These are phyloP conservation scores for Mucor sp. DNA, from an alignment of 371 early-diverging fungal species.

Conservation along the genomic window DNA sequence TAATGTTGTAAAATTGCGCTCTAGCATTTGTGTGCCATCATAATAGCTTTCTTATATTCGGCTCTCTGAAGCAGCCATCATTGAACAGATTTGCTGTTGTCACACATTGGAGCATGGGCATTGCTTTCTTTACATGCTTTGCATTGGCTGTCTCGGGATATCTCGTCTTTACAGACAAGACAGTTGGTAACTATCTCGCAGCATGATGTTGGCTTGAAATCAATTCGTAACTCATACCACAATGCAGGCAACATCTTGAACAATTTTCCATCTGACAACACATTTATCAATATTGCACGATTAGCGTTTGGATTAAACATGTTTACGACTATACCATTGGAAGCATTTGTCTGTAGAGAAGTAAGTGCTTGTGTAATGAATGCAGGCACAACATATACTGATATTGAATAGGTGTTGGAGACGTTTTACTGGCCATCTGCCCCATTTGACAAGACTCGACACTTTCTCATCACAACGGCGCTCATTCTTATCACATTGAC, in stretches of 20 bases:
- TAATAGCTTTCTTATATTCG: slow-evolving; percentile 81
- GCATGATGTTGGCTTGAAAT: not conserved
- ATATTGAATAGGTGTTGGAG: slow-evolving; percentile 56
- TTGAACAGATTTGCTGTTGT: slow-evolving; percentile 74
- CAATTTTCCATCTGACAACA: slow-evolving; percentile 73
- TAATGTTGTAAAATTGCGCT: not conserved
- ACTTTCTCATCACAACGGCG: slow-evolving; percentile 62
- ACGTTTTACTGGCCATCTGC: slow-evolving; percentile 57
- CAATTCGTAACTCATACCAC: not conserved
- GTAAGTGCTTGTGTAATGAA: slow-evolving; percentile 48
- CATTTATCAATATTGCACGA: slow-evolving; percentile 77
- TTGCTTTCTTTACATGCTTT: slow-evolving; percentile 70
- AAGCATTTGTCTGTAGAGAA: slow-evolving; percentile 80
- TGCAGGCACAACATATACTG: not conserved
- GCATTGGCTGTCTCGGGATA: slow-evolving; percentile 69
- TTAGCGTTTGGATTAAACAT: slow-evolving; percentile 82
- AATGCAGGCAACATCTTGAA: slow-evolving; percentile 69
- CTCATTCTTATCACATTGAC: slow-evolving; percentile 56
- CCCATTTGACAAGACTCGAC: slow-evolving; percentile 54
- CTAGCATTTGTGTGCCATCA: slow-evolving; percentile 86
- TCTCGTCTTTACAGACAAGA: slow-evolving; percentile 72
- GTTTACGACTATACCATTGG: slow-evolving; percentile 81
- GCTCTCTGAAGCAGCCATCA: slow-evolving; percentile 71
- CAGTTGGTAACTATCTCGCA: not conserved
- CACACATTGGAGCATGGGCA: slow-evolving; percentile 69